A percentile compares a stretch with the other conserved stretches of the same genome.
Evolutionary conservation across 805 yeast genomes (phyloP).

Genomic region (Torulaspora maleeae): DNA sequence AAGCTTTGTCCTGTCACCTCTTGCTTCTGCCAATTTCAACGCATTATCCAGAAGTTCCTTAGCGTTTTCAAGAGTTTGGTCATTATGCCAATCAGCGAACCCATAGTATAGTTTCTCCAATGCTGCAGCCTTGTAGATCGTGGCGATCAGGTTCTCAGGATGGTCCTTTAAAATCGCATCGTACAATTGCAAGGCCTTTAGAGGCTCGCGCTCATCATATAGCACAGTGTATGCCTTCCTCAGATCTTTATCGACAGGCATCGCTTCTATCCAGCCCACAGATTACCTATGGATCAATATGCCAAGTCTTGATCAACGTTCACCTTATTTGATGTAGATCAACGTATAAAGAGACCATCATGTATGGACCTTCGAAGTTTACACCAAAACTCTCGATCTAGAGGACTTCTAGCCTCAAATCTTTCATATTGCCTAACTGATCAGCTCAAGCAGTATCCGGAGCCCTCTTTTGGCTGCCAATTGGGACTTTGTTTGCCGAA

Average conservation of each 20-base stretch:
- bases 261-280: conserved; percentile 1
- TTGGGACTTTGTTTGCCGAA: neutral
- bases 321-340: neutral
- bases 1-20: conserved; percentile 45
- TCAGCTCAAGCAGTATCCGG: neutral
- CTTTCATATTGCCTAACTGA: neutral
- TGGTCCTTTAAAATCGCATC: conserved; percentile 40
- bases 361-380: neutral
- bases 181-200: conserved; percentile 42
- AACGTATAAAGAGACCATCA: conserved; percentile 3
- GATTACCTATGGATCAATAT: neutral
- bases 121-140: conserved; percentile 46
- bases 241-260: conserved; percentile 36
- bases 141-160: conserved; percentile 45
- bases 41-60: conserved; percentile 36
- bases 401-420: too few species aligned
- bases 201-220: conserved; percentile 44
- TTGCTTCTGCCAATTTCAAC: conserved; percentile 40
- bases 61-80: conserved; percentile 41
- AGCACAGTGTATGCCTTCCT: conserved; percentile 41
- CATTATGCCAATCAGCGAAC: conserved; percentile 41
- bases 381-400: too few species aligned
- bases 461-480: neutral
- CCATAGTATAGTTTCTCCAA: conserved; percentile 42
- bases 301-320: neutral